Evolutionary conservation across 176 grass and related monocot genomes (phyloP), one percentile per base, ranked within the genome.

Genomic region (Musa troglodytarum): DNA sequence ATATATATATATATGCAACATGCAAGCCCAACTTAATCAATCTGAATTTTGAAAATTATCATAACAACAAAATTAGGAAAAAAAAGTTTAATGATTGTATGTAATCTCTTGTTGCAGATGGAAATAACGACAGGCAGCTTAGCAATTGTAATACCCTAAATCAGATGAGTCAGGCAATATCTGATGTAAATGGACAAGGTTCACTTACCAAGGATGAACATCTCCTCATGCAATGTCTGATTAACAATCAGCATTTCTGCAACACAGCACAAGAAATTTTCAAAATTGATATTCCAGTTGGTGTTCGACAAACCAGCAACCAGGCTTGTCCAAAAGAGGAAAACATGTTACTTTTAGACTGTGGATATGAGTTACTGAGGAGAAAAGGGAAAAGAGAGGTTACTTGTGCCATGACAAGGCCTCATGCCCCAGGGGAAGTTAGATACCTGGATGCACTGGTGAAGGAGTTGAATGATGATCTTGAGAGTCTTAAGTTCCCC

Each of bases 391-490:
- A 77, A 62, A 78, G 88, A 63, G 65, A 76, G 3, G 86, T 76
- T 9, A 62, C 65, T n/a, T 66, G 73, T 2, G 75, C 69, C 76
- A 53, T 69, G 77, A n/a, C 11, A 17, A 10, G 17, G 19, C 2
- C 73, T 2, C 6, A 29, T 20, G 81, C 54, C 24, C 58, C 54
- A 17, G 14, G 34, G 52, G 86, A 78, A 72, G 57, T 79, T 13
- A 78, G 74, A 26, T 56, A 56, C 51, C 51, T 99, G 10, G 81
- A 86, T 52, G 79, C 83, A 75, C 79, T 99, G 21, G 78, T 99
- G 74, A 94, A 81, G 74, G 91, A 92, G 63, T 34, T 99, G 73
- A 86, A 99, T 74, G 29, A 65, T 11, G 95, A 92, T 76, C 68
- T 99, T 53, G 82, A 83, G 78, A 84, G 83, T 11, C 66, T 99